A percentile compares a stretch with the other conserved stretches of the same genome.
Evolutionary conservation across 169 alveolate species (phyloP).

Genomic region (Cryptosporidium sp.): DNA sequence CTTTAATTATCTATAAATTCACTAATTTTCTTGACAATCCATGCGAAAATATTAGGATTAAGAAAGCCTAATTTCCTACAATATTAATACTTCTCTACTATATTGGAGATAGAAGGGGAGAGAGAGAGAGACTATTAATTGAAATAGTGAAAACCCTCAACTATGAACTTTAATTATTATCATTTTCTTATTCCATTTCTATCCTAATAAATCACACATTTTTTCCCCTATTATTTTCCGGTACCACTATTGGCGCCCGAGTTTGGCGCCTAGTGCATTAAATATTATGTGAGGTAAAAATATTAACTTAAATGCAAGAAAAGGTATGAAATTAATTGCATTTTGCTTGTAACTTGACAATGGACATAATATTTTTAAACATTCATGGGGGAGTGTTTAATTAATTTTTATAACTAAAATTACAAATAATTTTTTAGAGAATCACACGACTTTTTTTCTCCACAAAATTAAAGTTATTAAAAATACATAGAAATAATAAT

Average conservation of each 20-base stretch:
- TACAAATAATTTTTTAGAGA: too few species aligned
- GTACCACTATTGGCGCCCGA: not conserved
- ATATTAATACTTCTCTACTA: not conserved
- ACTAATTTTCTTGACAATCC: conserved; percentile 8
- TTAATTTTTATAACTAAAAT: not conserved
- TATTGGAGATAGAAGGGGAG: not conserved
- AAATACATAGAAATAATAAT: not conserved
- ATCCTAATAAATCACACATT: too few species aligned
- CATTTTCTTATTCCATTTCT: not conserved
- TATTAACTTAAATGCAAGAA: not conserved
- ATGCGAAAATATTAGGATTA: not conserved
- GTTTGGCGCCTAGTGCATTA: not conserved
- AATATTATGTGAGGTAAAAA: not conserved
- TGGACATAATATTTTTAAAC: not conserved
- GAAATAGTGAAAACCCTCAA: not conserved
- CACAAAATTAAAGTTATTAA: not conserved
- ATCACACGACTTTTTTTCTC: not conserved
- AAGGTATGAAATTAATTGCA: not conserved
- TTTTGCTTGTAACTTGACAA: not conserved
- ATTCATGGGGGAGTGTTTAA: not conserved
- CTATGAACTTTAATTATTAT: too few species aligned
- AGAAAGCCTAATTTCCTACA: not conserved
- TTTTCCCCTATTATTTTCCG: not conserved
- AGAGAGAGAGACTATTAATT: too few species aligned
- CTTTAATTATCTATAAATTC: not conserved